phyloP scores from a whole-genome alignment of 169 alveolate genomes.

The Eimeria necatrix region DNA sequence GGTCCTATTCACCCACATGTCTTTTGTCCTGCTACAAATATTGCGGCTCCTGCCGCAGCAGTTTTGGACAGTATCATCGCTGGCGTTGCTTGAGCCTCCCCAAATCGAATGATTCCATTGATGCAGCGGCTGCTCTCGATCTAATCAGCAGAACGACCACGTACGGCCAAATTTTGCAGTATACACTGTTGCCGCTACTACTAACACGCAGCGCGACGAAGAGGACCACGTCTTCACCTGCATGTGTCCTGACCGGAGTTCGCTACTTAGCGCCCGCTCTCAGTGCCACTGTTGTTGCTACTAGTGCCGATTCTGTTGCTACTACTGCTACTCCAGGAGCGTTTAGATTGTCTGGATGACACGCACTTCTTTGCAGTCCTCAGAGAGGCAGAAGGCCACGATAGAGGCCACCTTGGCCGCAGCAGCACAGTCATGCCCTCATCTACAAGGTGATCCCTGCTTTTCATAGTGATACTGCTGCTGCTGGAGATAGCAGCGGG shows the following conservation, averaged over 20 bases:
- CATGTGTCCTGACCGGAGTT: neutral
- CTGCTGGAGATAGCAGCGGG: slow-evolving; percentile 12
- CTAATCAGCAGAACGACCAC: neutral
- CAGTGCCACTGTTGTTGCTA: slow-evolving; percentile 44
- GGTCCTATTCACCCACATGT: neutral
- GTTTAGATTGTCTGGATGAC: neutral
- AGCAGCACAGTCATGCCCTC: slow-evolving; percentile 57
- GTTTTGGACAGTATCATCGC: no score
- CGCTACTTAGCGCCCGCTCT: neutral
- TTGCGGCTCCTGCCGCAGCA: slow-evolving; percentile 9
- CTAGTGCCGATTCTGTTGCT: slow-evolving; percentile 46
- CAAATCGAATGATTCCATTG: no score
- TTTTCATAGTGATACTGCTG: neutral
- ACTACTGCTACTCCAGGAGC: slow-evolving; percentile 42
- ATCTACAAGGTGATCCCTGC: neutral
- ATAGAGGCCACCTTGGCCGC: slow-evolving; percentile 69
- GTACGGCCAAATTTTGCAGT: neutral
- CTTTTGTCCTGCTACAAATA: slow-evolving; percentile 3
- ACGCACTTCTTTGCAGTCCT: slow-evolving; percentile 2
- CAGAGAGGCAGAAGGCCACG: slow-evolving; percentile 61
- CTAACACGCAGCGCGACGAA: neutral
- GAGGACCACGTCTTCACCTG: neutral
- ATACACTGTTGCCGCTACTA: neutral
- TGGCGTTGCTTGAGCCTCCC: no score
- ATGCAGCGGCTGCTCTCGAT: neutral